These are phyloP conservation scores for Amylostereum chailletii DNA, from an alignment of 1,284 basidiomycete genomes.

Conservation along the genomic window DNA sequence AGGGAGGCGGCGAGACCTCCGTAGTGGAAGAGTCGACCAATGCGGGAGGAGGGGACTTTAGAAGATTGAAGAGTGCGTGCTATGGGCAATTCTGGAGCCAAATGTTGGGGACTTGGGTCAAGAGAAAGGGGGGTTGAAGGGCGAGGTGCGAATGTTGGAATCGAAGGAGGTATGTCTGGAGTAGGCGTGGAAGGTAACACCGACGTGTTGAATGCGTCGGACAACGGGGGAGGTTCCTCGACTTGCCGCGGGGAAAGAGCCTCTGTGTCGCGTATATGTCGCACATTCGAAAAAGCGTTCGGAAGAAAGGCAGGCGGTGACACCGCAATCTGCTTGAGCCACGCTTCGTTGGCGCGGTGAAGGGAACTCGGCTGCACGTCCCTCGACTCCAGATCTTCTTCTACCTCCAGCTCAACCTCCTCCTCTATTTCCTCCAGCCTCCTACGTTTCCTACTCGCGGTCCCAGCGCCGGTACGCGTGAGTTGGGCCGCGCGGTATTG, in stretches of 20 bases:
- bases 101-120: background rate
- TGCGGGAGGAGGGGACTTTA: conserved; percentile 79
- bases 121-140: background rate
- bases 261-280: too few relatives aligned
- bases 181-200: too few relatives aligned
- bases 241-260: too few relatives aligned
- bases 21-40: conserved; percentile 87
- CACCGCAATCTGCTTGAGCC: background rate
- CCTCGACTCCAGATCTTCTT: background rate
- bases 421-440: background rate
- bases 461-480: conserved; percentile 15
- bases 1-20: conserved; percentile 75
- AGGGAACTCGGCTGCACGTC: background rate
- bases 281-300: too few relatives aligned
- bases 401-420: background rate
- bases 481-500: conserved; percentile 45
- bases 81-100: conserved; percentile 8
- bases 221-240: too few relatives aligned
- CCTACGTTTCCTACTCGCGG: conserved; percentile 1
- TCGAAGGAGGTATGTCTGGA: too few relatives aligned
- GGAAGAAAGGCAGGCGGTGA: too few relatives aligned
- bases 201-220: too few relatives aligned
- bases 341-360: background rate
- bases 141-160: too few relatives aligned
- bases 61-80: conserved; percentile 63